Base-by-base conservation (phyloP, 2,329 filamentous ascomycete species). In the Aureobasidium sp. region DNA sequence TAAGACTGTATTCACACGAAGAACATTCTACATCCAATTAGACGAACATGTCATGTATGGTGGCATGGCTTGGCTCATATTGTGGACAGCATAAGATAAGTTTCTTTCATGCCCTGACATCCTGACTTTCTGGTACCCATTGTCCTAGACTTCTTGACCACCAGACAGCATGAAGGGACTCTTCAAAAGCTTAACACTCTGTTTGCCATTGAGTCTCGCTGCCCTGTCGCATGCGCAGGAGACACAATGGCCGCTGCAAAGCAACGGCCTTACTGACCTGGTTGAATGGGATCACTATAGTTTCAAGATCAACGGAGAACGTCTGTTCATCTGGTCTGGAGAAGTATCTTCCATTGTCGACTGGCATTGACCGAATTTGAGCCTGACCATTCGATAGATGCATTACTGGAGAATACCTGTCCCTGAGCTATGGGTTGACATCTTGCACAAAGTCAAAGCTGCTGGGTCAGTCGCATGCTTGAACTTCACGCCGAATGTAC, bases 271-370 rank as follows among this genome's bases (percentile, higher is more conserved):
- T 13, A 82, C 75, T 63, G 68, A 77, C 7, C 71, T 77, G 27
- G 80, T 83, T 0, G 73, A 81, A 70, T 82, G 80, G 81, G 81
- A 83, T 63, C 77, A 81, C 63, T 82, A 81, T 69, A 82, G 79
- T 67, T 79, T 82, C 67, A 76, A 78, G 26, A 70, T 83, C 59
- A 78, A 82, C 59, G 78, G 77, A 32, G 75, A 82, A 66, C 72
- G 81, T 27, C 68, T 82, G 7, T 82, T 81, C 65, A 72, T 83
- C 50, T 82, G 80, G 67, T 77, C 78, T 17, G 81, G 81, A 50
- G 81, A 83, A n/a, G 52, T 56, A 29, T 43, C 26, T 44, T 12
- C 7, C 8, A 34, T 17, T 34, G 3, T 29, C 34, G 47, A 20
- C 15, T 12, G 17, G 9, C 3, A 34, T 20, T 5, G 6, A 10